A percentile compares a stretch with the other conserved stretches of the same genome.
These are phyloP conservation scores for Yarrowia osloensis DNA, from an alignment of 805 yeast species.

Conservation along the genomic window DNA sequence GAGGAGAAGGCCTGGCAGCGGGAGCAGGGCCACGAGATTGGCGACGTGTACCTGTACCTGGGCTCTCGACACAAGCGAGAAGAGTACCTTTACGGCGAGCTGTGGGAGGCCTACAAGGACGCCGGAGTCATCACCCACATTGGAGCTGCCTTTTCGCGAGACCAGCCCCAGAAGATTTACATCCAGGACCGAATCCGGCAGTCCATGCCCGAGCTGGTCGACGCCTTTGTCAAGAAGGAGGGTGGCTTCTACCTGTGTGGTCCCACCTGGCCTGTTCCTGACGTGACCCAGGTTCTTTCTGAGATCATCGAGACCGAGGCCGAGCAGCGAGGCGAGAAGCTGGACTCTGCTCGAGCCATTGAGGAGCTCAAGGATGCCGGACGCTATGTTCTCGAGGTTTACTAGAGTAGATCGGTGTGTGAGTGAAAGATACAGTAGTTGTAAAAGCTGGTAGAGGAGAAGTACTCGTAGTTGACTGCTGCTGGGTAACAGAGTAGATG, in stretches of 20 bases:
- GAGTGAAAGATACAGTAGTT: too few species aligned
- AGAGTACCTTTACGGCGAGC: constrained; percentile 93
- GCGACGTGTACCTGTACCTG: constrained; percentile 80
- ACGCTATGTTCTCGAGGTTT: constrained; percentile 90
- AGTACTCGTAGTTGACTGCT: too few species aligned
- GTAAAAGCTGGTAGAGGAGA: too few species aligned
- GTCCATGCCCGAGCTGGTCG: constrained; percentile 67
- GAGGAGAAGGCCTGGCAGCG: constrained; percentile 95
- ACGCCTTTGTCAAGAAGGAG: constrained; percentile 71
- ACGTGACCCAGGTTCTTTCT: constrained; percentile 84
- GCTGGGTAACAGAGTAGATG: too few species aligned
- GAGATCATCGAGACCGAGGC: constrained; percentile 79
- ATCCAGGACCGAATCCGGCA: constrained; percentile 92
- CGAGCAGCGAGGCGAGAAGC: constrained; percentile 58
- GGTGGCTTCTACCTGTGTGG: constrained; percentile 97
- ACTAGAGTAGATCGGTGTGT: constrained; percentile 47
- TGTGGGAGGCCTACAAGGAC: constrained; percentile 94
- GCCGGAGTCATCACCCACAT: constrained; percentile 91
- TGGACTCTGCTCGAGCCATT: constrained; percentile 76
- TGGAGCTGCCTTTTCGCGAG: constrained; percentile 98
- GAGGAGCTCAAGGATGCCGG: constrained; percentile 93
- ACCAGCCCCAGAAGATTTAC: constrained; percentile 90
- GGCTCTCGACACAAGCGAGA: constrained; percentile 96
- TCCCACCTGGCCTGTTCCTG: constrained; percentile 99
- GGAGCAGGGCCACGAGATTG: constrained; percentile 84